Evolutionary conservation across 2,329 filamentous ascomycete species (phyloP), one percentile per base, ranked within the genome.

Genomic region (Fusarium verticillioides): DNA sequence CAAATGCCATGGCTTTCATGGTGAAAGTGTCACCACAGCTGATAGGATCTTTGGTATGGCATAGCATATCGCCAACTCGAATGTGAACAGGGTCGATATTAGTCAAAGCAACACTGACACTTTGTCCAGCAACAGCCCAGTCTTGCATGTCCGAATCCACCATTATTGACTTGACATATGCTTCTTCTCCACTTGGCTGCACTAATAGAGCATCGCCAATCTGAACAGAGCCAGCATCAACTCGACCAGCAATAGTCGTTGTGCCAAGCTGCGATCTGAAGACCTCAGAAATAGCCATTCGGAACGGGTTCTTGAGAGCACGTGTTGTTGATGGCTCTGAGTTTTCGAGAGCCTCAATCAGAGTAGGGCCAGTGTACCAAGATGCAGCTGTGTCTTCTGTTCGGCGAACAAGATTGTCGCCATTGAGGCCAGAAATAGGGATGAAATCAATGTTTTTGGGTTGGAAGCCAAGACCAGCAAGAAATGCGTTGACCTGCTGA

Each of bases 91-190:
- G 89, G 76, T 98, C 96, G 78, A 98, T 94, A 74, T 96, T 93
- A 13, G 90, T 87, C 54, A 99, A 87, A 74, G 97, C 93, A n/a
- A 99, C 84, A 1, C 91, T 92, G 21, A 94, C 90, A 67, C 96
- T 97, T 79, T 98, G 94, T 2, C 96, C 96, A 2, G 96, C 95
- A 19, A 98, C 95, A 1, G 94, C 94, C 94, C 95, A 99, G 67
- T 97, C 95, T 18, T 88, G 89, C 2, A 89, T 84, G 57, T 93
- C 89, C 28, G 90, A 88, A 79, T 96, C 92, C 15, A 95, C 88
- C 80, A 96, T 92, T 53, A 99, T 86, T 7, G 90, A 92, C 80
- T 96, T 97, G 81, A 98, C 88, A 57, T 90, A 91, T 3, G 94
- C 95, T 42, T 89, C 92, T 79, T 98, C 93, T 30, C 91, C 91